Conservation (phyloP, 305 asterid species). For the Solanum hybrid region DNA sequence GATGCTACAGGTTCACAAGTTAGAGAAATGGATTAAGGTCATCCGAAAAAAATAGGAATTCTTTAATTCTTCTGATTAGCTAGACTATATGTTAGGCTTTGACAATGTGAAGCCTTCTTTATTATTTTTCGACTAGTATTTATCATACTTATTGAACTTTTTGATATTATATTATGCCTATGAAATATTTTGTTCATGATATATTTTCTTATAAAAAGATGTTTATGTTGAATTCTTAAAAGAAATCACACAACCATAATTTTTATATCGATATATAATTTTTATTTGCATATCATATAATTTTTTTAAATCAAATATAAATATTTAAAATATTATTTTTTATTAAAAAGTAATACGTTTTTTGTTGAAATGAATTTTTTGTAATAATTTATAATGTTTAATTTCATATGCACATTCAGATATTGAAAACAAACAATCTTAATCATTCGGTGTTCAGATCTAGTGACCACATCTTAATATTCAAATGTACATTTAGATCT, state of each 20-base stretch:
- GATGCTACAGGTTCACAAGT: background rate
- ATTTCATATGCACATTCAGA: background rate
- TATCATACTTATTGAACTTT: background rate
- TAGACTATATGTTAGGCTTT: background rate
- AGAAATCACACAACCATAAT: background rate
- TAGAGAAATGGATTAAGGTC: background rate
- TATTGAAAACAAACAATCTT: background rate
- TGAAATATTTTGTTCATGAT: background rate
- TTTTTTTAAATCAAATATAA: too few species aligned
- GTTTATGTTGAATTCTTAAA: background rate
- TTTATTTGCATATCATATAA: background rate
- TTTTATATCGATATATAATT: too few species aligned
- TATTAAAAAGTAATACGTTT: too few species aligned
- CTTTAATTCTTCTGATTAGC: background rate
- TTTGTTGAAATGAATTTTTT: background rate
- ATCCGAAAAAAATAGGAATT: background rate
- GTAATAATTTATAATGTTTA: background rate
- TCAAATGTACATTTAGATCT: background rate
- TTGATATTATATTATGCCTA: background rate
- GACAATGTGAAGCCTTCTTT: background rate
- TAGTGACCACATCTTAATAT: background rate
- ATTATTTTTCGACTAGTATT: background rate
- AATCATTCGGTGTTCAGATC: background rate
- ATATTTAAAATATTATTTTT: too few species aligned
- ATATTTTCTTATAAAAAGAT: background rate